Evolutionary conservation across 345 rosid species (phyloP).

Genomic region (Moringa oleifera): DNA sequence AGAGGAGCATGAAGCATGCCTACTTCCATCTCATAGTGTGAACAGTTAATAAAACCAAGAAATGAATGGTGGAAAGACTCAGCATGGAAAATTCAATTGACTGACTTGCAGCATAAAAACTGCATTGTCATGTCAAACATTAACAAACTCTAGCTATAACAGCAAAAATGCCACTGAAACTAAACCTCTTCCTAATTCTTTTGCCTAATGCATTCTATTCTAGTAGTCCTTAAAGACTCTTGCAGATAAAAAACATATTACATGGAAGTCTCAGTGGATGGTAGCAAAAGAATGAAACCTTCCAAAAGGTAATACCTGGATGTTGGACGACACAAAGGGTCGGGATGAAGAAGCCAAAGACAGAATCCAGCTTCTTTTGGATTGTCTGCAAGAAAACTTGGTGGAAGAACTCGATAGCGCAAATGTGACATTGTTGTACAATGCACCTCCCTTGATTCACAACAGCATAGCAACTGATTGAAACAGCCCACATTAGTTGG

Average conservation of each 20-base stretch:
- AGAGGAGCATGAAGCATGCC: not conserved
- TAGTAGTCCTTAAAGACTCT: not conserved
- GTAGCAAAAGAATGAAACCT: not conserved
- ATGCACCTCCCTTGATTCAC: slow-evolving; percentile 46
- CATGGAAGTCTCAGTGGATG: not conserved
- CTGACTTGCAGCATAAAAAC: too few species aligned
- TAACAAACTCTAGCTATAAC: not conserved
- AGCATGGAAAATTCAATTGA: not conserved
- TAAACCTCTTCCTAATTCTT: not conserved
- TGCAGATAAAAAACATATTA: not conserved
- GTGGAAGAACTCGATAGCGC: slow-evolving; percentile 57
- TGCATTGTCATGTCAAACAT: too few species aligned
- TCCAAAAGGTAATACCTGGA: slow-evolving; percentile 42
- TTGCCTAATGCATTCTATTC: not conserved
- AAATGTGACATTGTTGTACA: slow-evolving; percentile 50
- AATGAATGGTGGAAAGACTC: not conserved
- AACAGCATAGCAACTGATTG: slow-evolving; percentile 55
- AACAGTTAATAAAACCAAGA: not conserved
- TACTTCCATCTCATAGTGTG: not conserved
- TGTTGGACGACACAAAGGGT: slow-evolving; percentile 61
- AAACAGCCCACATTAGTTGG: slow-evolving; percentile 23
- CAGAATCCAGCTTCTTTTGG: slow-evolving; percentile 74
- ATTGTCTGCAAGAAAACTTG: slow-evolving; percentile 55
- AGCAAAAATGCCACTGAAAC: not conserved
- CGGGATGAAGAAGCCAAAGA: slow-evolving; percentile 86